phyloP scores from a whole-genome alignment of 2,329 filamentous ascomycete genomes.

The Aspergillus puulaauensis region DNA sequence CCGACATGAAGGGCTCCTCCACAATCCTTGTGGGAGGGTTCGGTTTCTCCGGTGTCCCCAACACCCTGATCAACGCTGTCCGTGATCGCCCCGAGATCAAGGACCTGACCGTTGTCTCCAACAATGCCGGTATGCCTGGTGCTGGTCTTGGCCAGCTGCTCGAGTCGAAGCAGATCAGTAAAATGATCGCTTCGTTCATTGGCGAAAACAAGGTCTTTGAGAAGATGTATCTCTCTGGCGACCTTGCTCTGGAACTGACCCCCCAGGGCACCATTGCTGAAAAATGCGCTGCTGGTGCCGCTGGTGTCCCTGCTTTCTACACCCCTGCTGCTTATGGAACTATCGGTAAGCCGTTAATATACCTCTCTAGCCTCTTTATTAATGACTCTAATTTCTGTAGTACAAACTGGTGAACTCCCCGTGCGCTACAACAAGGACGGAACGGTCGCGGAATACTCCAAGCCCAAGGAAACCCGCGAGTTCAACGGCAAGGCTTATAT shows the following conservation, averaged over 20 bases:
- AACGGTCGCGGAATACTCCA: conserved; percentile 67
- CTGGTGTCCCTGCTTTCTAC: conserved; percentile 85
- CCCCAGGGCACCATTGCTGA: conserved; percentile 89
- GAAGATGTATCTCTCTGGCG: conserved; percentile 78
- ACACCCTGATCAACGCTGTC: conserved; percentile 61
- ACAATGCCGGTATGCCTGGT: conserved; percentile 73
- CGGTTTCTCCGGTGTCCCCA: conserved; percentile 64
- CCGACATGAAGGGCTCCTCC: conserved; percentile 69
- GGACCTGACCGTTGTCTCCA: conserved; percentile 74
- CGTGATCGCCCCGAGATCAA: conserved; percentile 57
- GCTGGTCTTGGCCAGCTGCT: conserved; percentile 72
- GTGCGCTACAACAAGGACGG: conserved; percentile 83
- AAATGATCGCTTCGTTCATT: conserved; percentile 74
- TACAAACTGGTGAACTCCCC: conserved; percentile 52
- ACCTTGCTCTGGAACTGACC: conserved; percentile 83
- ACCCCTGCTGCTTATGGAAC: conserved; percentile 78
- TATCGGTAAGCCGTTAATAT: conserved; percentile 46
- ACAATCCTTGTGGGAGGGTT: conserved; percentile 76
- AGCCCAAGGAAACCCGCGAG: conserved; percentile 67
- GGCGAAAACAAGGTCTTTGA: conserved; percentile 85
- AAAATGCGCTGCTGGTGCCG: conserved; percentile 78
- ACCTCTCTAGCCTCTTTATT: neutral
- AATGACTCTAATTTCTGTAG: conserved; percentile 34
- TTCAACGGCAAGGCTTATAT: conserved; percentile 73
- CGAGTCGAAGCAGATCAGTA: conserved; percentile 68